Percentiles rank a stretch among this genome's conserved stretches.
Evolutionary conservation across 352 stramenopile genomes (phyloP).

Genomic region (Thraustochytrium sp.): DNA sequence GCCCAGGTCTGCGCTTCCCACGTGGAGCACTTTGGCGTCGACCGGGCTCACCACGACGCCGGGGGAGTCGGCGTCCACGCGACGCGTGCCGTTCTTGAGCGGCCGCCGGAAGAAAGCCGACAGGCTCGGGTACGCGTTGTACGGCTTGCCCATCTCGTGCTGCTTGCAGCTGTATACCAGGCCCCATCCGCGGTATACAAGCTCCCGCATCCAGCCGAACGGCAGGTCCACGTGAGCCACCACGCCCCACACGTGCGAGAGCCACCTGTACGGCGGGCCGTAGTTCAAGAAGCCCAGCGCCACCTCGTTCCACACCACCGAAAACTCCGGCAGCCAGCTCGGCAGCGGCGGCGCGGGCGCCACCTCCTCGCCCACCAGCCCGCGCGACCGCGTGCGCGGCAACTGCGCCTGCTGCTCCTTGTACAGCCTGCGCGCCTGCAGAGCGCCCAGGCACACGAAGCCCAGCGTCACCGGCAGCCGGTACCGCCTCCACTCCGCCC

Average conservation of each 20-base stretch:
- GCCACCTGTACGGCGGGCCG: constrained; percentile 66
- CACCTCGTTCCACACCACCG: constrained; percentile 7
- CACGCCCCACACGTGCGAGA: constrained; percentile 66
- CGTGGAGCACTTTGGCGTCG: constrained; percentile 60
- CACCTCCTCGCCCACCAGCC: constrained; percentile 56
- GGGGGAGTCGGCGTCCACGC: constrained; percentile 44
- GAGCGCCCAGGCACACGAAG: constrained; percentile 64
- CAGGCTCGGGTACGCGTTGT: constrained; percentile 66
- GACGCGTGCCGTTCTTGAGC: constrained; percentile 59
- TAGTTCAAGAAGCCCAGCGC: constrained; percentile 62
- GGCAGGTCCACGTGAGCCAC: constrained; percentile 71
- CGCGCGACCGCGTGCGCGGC: constrained; percentile 44
- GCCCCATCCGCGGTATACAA: constrained; percentile 73
- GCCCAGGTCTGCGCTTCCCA: constrained; percentile 58
- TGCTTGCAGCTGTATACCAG: constrained; percentile 69
- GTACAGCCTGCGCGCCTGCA: constrained; percentile 52
- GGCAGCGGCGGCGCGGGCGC: constrained; percentile 44
- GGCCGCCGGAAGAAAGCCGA: constrained; percentile 73
- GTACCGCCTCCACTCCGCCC: constrained; percentile 50
- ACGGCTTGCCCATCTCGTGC: constrained; percentile 69
- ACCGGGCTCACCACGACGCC: constrained; percentile 56
- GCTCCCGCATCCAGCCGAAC: constrained; percentile 58
- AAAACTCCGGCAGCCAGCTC: constrained; percentile 16
- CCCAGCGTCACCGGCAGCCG: constrained; percentile 63
- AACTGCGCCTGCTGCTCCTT: constrained; percentile 48